These are phyloP conservation scores for Didymellaceae sp. DNA, from an alignment of 2,329 filamentous ascomycete species.

Conservation along the genomic window DNA sequence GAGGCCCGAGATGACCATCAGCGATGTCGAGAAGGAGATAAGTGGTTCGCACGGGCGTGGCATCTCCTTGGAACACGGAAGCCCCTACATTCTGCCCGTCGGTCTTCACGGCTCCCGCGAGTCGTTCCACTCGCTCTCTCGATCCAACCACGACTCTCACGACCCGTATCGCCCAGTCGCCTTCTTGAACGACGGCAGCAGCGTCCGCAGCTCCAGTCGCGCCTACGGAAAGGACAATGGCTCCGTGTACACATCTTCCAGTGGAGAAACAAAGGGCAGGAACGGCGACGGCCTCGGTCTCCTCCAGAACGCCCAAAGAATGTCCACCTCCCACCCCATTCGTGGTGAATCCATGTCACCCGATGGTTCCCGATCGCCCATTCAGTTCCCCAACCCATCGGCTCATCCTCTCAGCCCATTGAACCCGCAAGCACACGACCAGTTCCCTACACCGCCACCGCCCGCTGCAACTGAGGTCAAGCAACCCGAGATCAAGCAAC, in stretches of 20 bases:
- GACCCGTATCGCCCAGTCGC: constrained; percentile 80
- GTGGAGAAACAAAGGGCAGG: constrained; percentile 54
- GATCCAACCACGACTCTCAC: constrained; percentile 74
- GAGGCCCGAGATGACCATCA: constrained; percentile 64
- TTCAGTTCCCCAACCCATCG: constrained; percentile 44
- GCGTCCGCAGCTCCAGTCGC: constrained; percentile 42
- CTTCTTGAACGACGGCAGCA: constrained; percentile 59
- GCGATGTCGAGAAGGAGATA: constrained; percentile 54
- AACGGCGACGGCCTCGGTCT: constrained; percentile 60
- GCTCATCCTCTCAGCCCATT: constrained; percentile 39
- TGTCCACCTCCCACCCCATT: constrained; percentile 62
- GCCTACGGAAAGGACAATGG: constrained; percentile 47
- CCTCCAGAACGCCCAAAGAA: constrained; percentile 63
- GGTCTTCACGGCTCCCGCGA: constrained; percentile 79
- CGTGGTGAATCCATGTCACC: constrained; percentile 49
- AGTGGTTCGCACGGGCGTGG: constrained; percentile 52
- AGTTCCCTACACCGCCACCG: constrained; percentile 23
- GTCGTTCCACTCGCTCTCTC: constrained; percentile 84
- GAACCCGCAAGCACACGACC: constrained; percentile 33
- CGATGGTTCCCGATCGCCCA: constrained; percentile 36
- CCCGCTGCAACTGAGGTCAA: constrained; percentile 12
- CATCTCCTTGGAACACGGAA: constrained; percentile 70
- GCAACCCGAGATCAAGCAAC: constrained; percentile 28
- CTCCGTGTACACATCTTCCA: constrained; percentile 61
- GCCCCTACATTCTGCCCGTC: constrained; percentile 92